Evolutionary conservation across 495 filamentous ascomycete genomes (phyloP), one percentile per base, ranked within the genome.

Genomic region (Penicillium pulvis): DNA sequence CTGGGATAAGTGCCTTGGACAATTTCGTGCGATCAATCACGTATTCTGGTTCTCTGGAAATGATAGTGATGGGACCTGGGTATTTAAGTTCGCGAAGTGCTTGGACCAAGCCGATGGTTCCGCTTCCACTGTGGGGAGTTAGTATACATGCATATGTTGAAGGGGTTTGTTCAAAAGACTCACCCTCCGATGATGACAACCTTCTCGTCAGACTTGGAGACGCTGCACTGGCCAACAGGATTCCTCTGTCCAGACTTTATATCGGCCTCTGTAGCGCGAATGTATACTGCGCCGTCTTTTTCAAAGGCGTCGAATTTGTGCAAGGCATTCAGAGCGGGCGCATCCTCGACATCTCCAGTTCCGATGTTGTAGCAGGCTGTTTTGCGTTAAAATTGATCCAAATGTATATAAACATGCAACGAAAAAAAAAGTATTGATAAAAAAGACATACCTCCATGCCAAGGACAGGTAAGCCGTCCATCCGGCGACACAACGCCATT

Each of bases 11-110:
- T 1, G 94, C 92, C 74, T 98, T 98, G 55, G 91, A 96, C 50
- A 98, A 85, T 80, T 98, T 98, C 6, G 94, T 90, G 14, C 94
- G 85, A 79, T 98, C 94, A 69, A 97, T 92, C 45, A 91, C 90
- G 20, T 86, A 79, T 69, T 93, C 87, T 3, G 88, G 87, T 70
- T 98, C 94, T 58, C 79, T 84, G n/a, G 89, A 85, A 61, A 98
- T 85, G 63, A 96, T 76, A 9, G 92, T 94, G 58, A 98, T 89
- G 51, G 81, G 71, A 26, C 94, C 94, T 6, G 79, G 83, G 79
- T 88, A 98, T 30, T 90, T 91, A 30, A 87, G 84, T 56, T 87
- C 87, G 20, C 95, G 87, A 42, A 98, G 80, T 6, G 84, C 85
- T 71, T 97, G 92, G 23, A 96, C 73, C 4, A 87, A 81, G 12